These are phyloP conservation scores for Fusarium secorum DNA, from an alignment of 2,329 filamentous ascomycete genomes.

Conservation along the genomic window DNA sequence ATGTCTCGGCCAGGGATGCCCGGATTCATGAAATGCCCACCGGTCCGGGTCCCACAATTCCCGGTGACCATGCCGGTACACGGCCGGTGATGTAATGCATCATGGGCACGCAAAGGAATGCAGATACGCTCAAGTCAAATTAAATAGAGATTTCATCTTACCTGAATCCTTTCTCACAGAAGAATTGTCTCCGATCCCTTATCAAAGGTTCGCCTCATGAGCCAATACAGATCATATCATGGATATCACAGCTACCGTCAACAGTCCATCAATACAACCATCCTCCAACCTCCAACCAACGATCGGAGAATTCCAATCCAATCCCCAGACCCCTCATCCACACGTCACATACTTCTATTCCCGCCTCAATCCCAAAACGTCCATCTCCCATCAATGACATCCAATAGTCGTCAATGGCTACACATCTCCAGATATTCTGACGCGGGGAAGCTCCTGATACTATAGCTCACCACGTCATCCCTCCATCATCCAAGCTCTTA, in stretches of 20 bases:
- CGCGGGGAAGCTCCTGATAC: conserved; percentile 15
- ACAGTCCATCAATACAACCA: not conserved
- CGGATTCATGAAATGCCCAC: not conserved
- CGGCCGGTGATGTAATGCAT: not conserved
- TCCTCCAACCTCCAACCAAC: not conserved
- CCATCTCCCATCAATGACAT: not conserved
- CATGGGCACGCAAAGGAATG: not conserved
- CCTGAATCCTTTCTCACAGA: fast-evolving
- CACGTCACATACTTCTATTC: not conserved
- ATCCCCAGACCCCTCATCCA: not conserved
- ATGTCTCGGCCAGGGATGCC: not conserved
- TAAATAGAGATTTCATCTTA: fast-evolving
- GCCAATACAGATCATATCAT: not conserved
- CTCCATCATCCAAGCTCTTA: conserved; percentile 28
- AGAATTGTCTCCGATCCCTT: fast-evolving
- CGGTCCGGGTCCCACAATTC: not conserved
- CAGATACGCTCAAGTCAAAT: not conserved
- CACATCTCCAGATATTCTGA: not conserved
- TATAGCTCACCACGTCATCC: conserved; percentile 31
- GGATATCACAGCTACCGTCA: not conserved
- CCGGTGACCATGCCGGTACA: not conserved
- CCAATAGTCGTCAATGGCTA: conserved; percentile 20
- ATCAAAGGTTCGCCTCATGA: not conserved
- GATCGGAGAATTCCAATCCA: conserved; percentile 3
- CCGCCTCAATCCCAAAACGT: conserved; percentile 8